Evolutionary conservation across 2,329 filamentous ascomycete genomes (phyloP), one percentile per base, ranked within the genome.

Genomic region (Diaporthe batatas): DNA sequence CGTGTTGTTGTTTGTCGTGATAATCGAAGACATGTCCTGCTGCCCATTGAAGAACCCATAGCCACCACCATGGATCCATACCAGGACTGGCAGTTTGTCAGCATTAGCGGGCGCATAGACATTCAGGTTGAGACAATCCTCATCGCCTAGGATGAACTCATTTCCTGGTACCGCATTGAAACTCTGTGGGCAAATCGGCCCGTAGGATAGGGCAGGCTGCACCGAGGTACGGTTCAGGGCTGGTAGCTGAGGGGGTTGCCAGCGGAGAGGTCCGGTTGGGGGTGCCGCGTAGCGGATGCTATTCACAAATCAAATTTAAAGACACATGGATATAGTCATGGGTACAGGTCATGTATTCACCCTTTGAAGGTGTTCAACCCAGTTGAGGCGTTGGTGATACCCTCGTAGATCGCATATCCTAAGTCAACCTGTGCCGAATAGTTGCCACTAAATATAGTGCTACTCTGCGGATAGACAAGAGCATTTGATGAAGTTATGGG

Each of bases 11-110:
- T 68, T 72, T 2, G 70, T 57, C 11, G 21, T 51, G 23, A 68
- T 36, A 4, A 72, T 21, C 12, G 67, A 64, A 54, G 62, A 72
- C 51, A 72, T 53, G 44, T 72, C 70, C 42, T 32, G 67, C n/a
- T 72, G 67, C 11, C 70, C 70, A 42, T 72, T 64, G 10, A 47
- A 64, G 47, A 65, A 59, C 23, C 70, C 70, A 68, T 72, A 72
- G 25, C 70, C 70, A 25, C 70, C 70, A 3, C 70, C 62, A 42
- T 72, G 70, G 16, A 72, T 72, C 70, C 62, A 72, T 21, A 68
- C 62, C 62, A 72, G 57, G 2, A 72, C 70, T n/a, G 70, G 70
- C 16, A 72, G 32, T 6, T 39, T 44, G 7, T 51, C 29, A 29
- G 70, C 62, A 42, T 55, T 49, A 11, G 62, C 4, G 1, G 70